A percentile compares a stretch with the other conserved stretches of the same genome.
phyloP scores from a whole-genome alignment of 352 stramenopile species.

The Pythium pyrilobum region DNA sequence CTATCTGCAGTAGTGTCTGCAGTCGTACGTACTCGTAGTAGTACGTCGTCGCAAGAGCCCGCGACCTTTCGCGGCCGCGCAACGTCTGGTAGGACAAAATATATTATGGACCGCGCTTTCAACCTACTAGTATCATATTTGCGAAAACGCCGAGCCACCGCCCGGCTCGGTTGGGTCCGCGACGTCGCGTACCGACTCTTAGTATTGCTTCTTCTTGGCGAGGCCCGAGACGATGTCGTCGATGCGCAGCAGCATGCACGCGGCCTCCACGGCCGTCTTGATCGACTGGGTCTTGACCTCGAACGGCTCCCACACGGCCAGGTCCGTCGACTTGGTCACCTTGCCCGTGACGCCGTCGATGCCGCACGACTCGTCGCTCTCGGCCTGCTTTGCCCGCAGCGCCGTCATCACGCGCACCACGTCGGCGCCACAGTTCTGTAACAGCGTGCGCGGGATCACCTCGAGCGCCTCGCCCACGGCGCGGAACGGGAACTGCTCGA shows the following conservation, averaged over 20 bases:
- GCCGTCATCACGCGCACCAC: slow-evolving; percentile 98
- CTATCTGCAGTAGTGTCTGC: no score
- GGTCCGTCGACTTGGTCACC: slow-evolving; percentile 93
- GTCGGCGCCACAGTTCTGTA: slow-evolving; percentile 99
- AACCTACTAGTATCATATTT: slow-evolving; percentile 25
- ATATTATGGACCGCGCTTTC: slow-evolving; percentile 55
- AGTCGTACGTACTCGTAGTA: no score
- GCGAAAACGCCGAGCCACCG: no score
- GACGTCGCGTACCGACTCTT: neutral
- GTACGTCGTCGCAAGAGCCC: no score
- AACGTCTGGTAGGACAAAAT: slow-evolving; percentile 36
- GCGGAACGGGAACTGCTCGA: slow-evolving; percentile 97
- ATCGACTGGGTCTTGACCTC: slow-evolving; percentile 99
- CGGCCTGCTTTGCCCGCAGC: slow-evolving; percentile 91
- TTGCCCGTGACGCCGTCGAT: slow-evolving; percentile 85
- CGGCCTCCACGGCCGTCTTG: slow-evolving; percentile 99
- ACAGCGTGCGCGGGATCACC: slow-evolving; percentile 98
- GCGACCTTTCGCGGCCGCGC: slow-evolving; percentile 32
- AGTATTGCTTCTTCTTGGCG: slow-evolving; percentile 94
- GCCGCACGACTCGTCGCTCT: slow-evolving; percentile 70
- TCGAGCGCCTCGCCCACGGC: slow-evolving; percentile 97
- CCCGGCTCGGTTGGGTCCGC: neutral
- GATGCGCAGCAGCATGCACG: slow-evolving; percentile 97
- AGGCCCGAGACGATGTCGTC: slow-evolving; percentile 99
- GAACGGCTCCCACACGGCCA: slow-evolving; percentile 99